phyloP scores from a whole-genome alignment of 2,329 filamentous ascomycete species.

The Paraphoma sp. region DNA sequence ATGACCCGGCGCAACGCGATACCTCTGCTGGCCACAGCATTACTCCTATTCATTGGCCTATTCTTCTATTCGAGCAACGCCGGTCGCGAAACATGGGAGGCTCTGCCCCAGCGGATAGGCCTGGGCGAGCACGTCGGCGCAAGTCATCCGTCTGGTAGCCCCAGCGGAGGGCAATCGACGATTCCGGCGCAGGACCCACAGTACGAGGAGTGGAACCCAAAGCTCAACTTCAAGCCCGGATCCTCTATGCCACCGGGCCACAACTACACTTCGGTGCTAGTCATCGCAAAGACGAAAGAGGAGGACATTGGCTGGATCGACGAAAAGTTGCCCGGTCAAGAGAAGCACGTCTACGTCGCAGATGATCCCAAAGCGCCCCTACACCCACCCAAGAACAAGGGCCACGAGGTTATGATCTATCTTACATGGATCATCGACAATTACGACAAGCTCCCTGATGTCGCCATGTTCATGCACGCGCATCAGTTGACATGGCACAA shows the following conservation, averaged over 20 bases:
- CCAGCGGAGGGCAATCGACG: conserved; percentile 7
- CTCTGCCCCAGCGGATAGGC: conserved; percentile 50
- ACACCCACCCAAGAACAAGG: conserved; percentile 63
- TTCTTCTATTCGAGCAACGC: conserved; percentile 48
- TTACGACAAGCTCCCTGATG: conserved; percentile 65
- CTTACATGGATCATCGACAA: conserved; percentile 67
- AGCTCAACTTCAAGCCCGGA: conserved; percentile 39
- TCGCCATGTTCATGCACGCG: conserved; percentile 67
- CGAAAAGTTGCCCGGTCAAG: conserved; percentile 57
- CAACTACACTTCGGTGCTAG: conserved; percentile 61
- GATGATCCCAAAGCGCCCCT: conserved; percentile 56
- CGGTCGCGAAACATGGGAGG: conserved; percentile 44
- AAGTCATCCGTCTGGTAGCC: conserved; percentile 14
- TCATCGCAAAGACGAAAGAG: conserved; percentile 59
- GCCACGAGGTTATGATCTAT: conserved; percentile 69
- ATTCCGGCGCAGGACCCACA: conserved; percentile 31
- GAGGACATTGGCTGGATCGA: conserved; percentile 65
- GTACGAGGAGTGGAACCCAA: conserved; percentile 48
- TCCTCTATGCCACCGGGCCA: conserved; percentile 50
- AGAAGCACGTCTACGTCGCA: conserved; percentile 58
- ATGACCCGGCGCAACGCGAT: conserved; percentile 39
- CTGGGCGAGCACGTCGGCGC: conserved; percentile 45
- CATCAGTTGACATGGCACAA: conserved; percentile 67
- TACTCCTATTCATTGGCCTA: conserved; percentile 44
- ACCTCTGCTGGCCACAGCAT: conserved; percentile 38